Base-by-base conservation (phyloP, 495 filamentous ascomycete species). In the Penicillium desertorum region DNA sequence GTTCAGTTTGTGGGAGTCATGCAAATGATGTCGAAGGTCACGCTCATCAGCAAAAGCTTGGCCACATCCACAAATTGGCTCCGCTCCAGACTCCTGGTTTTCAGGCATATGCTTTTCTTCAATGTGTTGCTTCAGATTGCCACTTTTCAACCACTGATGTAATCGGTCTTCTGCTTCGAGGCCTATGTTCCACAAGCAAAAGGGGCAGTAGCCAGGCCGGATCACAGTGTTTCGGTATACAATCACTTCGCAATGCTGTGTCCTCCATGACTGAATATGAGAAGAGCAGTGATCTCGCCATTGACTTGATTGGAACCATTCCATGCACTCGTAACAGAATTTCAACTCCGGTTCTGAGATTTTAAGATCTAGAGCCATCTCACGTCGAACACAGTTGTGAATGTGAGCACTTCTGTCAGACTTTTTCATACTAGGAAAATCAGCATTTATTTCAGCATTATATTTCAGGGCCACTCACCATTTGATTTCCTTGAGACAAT, bases 281-380 rank as follows among this genome's bases (percentile, higher is more conserved):
- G 41, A 14, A 43, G 19, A 19, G 37, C 41, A 57, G 36, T 67
- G 53, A 20, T 61, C 42, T 46, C 49, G 42, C 60, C 27, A 66
- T 44, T 62, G 14, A 41, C 34, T 55, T 57, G 36, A 45, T 16
- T 45, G 14, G 5, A 56, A 39, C 60, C 50, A 66, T 30, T 51
- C 39, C 39, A 66, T 62, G 45, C 51, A 66, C 54, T 66, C 52
- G 42, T 66, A 66, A 47, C 20, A 66, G 51, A 56, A 66, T 27
- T n/a, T 51, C 45, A 66, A 23, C 43, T 51, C 1, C 39, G 42
- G 41, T 42, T 60, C 58, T 45, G 45, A 49, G 44, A 66, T 39
- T 34, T 55, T 17, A 45, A 61, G 50, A 16, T 47, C 34, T 5
- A 58, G 44, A 46, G 53, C 32, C 1, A 51, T 61, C 36, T 55